phyloP scores from a whole-genome alignment of 192 early-diverging fungal genomes.

The Linnemannia elongata region DNA sequence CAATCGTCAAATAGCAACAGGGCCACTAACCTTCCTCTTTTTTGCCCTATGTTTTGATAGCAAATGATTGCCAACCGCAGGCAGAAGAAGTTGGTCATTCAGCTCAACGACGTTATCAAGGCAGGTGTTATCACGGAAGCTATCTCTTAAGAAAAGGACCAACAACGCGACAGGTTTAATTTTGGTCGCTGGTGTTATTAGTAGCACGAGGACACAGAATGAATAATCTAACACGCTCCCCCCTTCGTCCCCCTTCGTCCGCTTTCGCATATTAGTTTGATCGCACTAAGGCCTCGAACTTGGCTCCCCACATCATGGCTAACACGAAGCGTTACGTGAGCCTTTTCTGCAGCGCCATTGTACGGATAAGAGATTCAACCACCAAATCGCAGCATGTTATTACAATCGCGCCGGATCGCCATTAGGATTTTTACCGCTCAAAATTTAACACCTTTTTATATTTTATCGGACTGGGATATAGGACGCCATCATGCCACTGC shows the following conservation, averaged over 20 bases:
- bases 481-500: conserved; percentile 64
- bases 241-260: not conserved
- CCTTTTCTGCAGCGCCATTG: conserved; percentile 84
- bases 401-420: not conserved
- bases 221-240: conserved; percentile 49
- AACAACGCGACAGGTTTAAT: not conserved
- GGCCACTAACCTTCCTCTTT: not conserved
- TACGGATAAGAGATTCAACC: conserved; percentile 6
- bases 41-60: conserved; percentile 28
- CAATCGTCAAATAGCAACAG: not conserved
- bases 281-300: conserved; percentile 50
- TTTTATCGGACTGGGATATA: not conserved
- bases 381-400: not conserved
- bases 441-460: not conserved
- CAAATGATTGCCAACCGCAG: conserved; percentile 76
- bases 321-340: conserved; percentile 92
- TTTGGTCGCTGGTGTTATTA: not conserved
- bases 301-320: conserved; percentile 76
- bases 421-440: not conserved
- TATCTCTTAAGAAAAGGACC: conserved; percentile 28
- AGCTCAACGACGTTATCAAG: conserved; percentile 77
- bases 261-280: conserved; percentile 22
- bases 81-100: conserved; percentile 69
- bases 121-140: conserved; percentile 32
- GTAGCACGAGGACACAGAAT: not conserved